Conservation (phyloP, 2,329 filamentous ascomycete genomes). For the Sporothrix brunneoviolacea region DNA sequence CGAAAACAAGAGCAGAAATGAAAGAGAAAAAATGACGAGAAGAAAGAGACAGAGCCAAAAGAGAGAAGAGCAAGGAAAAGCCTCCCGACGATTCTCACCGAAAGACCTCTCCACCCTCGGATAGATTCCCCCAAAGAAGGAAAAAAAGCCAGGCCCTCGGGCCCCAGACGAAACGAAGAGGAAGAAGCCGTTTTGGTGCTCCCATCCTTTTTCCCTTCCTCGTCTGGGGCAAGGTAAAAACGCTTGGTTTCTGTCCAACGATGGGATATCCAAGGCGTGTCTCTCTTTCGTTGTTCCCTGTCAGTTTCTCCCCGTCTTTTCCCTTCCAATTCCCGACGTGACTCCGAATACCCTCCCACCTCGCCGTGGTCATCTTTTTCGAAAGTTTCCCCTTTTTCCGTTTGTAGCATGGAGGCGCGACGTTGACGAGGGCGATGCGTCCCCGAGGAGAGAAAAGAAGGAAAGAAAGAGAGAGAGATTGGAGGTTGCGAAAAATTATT, state of each 20-base stretch:
- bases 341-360: no score
- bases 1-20: no score
- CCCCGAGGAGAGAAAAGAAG: constrained; percentile 3
- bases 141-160: neutral
- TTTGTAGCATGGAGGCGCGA: constrained; percentile 22
- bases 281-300: neutral
- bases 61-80: no score
- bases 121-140: no score
- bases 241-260: neutral
- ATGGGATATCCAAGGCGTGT: neutral
- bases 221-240: neutral
- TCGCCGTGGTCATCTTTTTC: neutral
- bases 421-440: constrained; percentile 21
- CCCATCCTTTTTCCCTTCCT: constrained; percentile 8
- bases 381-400: constrained; percentile 15
- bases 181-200: constrained; percentile 12
- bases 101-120: neutral
- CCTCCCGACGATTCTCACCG: no score
- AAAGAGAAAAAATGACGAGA: no score
- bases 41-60: neutral
- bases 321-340: neutral
- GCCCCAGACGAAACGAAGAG: neutral
- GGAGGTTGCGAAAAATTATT: neutral
- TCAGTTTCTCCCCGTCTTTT: neutral
- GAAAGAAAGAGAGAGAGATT: neutral